Base-by-base conservation (phyloP, 495 filamentous ascomycete genomes). In the Hyaloscypha hepaticicola region DNA sequence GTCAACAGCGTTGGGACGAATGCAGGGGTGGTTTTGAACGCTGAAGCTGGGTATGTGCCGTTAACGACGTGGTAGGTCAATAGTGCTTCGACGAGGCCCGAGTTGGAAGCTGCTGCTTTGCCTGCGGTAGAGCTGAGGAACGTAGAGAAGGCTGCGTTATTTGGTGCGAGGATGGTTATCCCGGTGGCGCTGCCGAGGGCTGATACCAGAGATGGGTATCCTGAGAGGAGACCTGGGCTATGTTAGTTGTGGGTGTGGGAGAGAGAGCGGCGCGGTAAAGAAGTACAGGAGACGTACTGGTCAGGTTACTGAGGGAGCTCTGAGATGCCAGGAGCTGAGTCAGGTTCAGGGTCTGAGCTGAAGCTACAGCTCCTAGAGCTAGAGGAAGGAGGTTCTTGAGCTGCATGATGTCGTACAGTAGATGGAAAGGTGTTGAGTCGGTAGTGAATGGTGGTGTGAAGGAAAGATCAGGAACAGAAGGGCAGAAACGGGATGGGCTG, bases 41-140 rank as follows among this genome's bases (percentile, higher is more conserved):
- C 77, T 14, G 76, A 70, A 0, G 76, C 70, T 16, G 75, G 74
- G 55, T 80, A 80, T 2, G 76, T 78, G 7, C 87, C 88, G 55
- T 82, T 79, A 21, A 91, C 73, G 45, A 90, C 79, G 72, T 91
- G 88, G 70, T 91, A 91, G 48, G 64, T 71, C n/a, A 91, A 72
- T 25, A 90, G 68, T 16, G 83, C 82, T 16, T 71, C 50, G 0
- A 85, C 51, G n/a, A 74, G 65, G 3, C 65, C 69, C 0, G 77
- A 65, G 51, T 82, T 73, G 1, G 66, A 65, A 16, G 69, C 61
- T 3, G 72, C 57, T 21, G 69, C 64, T n/a, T 62, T 38, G 0
- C 73, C 70, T 0, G 71, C 34, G 12, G 68, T 58, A 58, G 66
- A 66, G 55, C 71, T 67, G n/a, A 77, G 69, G 48, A 84, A 71